phyloP scores from a whole-genome alignment of 345 rosid species.

The Alliaria petiolata region DNA sequence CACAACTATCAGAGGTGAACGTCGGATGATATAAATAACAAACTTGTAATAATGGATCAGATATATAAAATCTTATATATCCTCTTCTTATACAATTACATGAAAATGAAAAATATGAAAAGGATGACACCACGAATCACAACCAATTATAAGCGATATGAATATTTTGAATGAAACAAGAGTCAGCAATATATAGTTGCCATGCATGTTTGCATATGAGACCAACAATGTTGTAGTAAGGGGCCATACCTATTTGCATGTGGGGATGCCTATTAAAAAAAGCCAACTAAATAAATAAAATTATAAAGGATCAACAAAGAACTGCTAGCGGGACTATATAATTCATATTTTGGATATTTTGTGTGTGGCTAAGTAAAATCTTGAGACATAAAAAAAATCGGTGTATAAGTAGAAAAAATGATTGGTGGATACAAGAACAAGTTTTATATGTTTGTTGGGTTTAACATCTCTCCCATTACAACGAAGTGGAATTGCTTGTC shows the following conservation, averaged over 20 bases:
- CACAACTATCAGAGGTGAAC: background rate
- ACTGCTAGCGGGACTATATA: background rate
- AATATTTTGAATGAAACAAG: conserved; percentile 16
- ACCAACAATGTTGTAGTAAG: conserved; percentile 10
- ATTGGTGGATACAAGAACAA: conserved; percentile 15
- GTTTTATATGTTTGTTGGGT: conserved; percentile 6
- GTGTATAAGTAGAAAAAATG: background rate
- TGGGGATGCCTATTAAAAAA: background rate
- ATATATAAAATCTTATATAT: background rate
- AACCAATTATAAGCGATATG: conserved; percentile 13
- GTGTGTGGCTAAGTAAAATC: background rate
- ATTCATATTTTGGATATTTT: background rate
- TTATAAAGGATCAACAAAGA: background rate
- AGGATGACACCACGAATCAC: background rate
- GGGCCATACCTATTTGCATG: conserved; percentile 23
- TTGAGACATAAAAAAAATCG: conserved; percentile 10
- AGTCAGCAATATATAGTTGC: conserved; percentile 20
- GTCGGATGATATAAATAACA: background rate
- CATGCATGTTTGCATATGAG: conserved; percentile 22
- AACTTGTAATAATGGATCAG: background rate
- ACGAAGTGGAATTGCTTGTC: conserved; percentile 11
- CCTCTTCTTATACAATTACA: background rate
- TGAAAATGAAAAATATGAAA: background rate
- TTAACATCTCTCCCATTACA: background rate
- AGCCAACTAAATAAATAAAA: background rate